Conservation (phyloP, 2,329 filamentous ascomycete genomes). For the Didymellaceae sp. region DNA sequence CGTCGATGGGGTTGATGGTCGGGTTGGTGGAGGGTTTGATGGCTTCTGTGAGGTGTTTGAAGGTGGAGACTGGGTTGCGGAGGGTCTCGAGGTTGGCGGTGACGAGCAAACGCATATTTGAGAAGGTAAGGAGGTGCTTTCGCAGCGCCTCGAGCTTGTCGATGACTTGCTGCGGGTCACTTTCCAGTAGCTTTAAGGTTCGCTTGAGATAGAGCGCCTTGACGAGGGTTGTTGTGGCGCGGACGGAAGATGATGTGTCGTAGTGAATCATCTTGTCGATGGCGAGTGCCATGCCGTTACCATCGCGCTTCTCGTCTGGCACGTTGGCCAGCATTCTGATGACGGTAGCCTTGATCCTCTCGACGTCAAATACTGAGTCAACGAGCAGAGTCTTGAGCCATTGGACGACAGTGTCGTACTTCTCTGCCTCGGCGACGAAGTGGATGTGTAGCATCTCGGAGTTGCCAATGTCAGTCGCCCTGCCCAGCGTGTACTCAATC, state of each 20-base stretch:
- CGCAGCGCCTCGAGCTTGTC: conserved; percentile 79
- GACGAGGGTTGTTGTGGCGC: conserved; percentile 81
- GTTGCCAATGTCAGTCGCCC: conserved; percentile 73
- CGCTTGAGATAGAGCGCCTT: conserved; percentile 87
- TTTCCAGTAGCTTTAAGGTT: conserved; percentile 78
- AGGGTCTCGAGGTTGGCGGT: conserved; percentile 81
- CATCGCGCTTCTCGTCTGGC: conserved; percentile 88
- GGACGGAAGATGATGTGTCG: conserved; percentile 74
- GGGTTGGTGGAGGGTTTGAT: conserved; percentile 57
- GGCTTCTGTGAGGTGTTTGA: conserved; percentile 66
- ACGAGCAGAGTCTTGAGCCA: conserved; percentile 90
- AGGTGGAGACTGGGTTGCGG: conserved; percentile 75
- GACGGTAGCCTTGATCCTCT: conserved; percentile 65
- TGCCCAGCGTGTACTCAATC: conserved; percentile 78
- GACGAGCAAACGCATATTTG: conserved; percentile 86
- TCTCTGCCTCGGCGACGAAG: conserved; percentile 86
- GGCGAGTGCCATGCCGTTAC: conserved; percentile 68
- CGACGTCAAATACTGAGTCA: conserved; percentile 85
- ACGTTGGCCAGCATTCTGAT: conserved; percentile 89
- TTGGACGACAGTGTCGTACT: conserved; percentile 80
- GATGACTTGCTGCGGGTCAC: conserved; percentile 77
- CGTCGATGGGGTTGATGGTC: conserved; percentile 72
- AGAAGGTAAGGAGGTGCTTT: conserved; percentile 76
- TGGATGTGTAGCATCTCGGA: conserved; percentile 80
- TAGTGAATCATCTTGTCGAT: conserved; percentile 80